Conservation (phyloP, 768 basidiomycete genomes). For the Amanita phalloides region DNA sequence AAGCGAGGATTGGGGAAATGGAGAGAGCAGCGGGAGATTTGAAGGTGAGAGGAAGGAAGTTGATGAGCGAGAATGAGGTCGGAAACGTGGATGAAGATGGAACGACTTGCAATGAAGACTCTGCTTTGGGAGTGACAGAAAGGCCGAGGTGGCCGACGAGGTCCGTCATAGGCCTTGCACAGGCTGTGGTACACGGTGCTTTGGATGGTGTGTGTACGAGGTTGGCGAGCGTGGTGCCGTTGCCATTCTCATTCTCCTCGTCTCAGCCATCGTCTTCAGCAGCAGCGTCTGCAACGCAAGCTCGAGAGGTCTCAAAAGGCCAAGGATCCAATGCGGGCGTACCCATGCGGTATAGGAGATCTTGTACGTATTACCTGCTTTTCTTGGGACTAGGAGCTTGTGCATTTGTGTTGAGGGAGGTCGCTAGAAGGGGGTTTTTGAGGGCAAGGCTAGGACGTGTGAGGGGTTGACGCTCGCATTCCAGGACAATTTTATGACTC, state of each 20-base stretch:
- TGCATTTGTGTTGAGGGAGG: constrained; percentile 3
- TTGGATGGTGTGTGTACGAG: neutral
- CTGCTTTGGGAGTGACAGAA: neutral
- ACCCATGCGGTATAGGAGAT: neutral
- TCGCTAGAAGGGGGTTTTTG: neutral
- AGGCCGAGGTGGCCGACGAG: neutral
- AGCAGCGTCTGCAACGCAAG: neutral
- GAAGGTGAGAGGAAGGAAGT: constrained; percentile 3
- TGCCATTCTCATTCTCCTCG: neutral
- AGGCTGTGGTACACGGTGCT: neutral
- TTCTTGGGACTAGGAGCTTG: constrained; percentile 4
- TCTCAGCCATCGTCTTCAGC: neutral
- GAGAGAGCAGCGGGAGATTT: constrained; percentile 2
- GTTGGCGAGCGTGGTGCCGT: neutral
- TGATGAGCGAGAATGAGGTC: neutral
- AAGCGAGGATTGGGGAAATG: constrained; percentile 2
- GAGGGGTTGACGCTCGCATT: no score
- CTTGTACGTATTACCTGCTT: constrained; percentile 1
- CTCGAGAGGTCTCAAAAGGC: neutral
- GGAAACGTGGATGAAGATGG: neutral
- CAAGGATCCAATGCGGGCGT: neutral
- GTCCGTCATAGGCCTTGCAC: neutral
- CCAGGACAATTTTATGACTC: no score
- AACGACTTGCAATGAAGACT: neutral
- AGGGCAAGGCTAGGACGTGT: neutral